Conservation (phyloP, 169 alveolate species). For the Plasmodium coatneyi region DNA sequence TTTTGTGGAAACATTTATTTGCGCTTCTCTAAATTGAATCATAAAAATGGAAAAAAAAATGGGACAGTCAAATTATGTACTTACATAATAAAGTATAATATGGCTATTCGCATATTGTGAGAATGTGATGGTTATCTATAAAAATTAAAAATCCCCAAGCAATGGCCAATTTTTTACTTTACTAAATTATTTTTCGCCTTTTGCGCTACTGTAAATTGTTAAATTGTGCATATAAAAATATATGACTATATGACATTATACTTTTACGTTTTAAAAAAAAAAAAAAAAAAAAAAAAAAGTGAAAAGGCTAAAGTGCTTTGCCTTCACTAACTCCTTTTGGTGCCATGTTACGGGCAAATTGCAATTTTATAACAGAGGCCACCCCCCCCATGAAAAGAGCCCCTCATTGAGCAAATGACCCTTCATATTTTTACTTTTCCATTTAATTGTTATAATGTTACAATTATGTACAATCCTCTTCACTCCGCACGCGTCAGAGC, state of each 20-base stretch:
- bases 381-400: not conserved
- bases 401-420: not conserved
- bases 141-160: not conserved
- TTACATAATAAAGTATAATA: not conserved
- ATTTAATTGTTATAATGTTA: not conserved
- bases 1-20: not conserved
- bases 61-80: not conserved
- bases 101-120: not conserved
- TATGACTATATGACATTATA: not conserved
- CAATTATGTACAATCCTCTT: not conserved
- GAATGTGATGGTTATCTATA: not conserved
- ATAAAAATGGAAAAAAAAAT: not conserved
- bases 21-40: not conserved
- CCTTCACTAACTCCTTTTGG: not conserved
- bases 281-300: not conserved
- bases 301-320: not conserved
- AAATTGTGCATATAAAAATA: not conserved
- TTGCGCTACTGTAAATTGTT: not conserved
- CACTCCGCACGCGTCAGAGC: not conserved
- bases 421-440: not conserved
- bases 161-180: not conserved
- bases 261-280: not conserved
- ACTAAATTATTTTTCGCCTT: not conserved
- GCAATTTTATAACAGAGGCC: not conserved
- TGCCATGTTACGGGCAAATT: not conserved